Percentiles rank a stretch among this genome's conserved stretches.
Evolutionary conservation across 768 basidiomycete genomes (phyloP).

Genomic region (Podaxis sp.): DNA sequence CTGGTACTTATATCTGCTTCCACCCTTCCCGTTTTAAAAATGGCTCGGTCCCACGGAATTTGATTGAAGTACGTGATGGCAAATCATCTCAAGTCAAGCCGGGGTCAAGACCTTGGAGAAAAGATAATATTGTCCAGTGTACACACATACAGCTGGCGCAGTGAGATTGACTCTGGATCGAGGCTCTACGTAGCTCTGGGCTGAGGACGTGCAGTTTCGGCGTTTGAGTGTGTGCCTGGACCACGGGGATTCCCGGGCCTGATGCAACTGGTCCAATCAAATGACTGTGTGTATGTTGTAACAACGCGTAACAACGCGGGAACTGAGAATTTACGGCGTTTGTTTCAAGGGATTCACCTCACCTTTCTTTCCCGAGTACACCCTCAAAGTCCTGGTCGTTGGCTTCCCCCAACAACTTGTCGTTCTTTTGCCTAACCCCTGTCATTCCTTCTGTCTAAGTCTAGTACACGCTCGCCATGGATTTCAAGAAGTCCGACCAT

Average conservation of each 20-base stretch:
- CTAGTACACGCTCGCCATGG: neutral
- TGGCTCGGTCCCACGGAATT: neutral
- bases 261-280: neutral
- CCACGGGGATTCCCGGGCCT: neutral
- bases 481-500: neutral
- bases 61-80: neutral
- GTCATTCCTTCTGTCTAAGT: constrained; percentile 8
- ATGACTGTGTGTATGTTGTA: neutral
- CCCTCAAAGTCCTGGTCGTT: neutral
- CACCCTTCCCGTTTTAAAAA: neutral
- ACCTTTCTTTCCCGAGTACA: neutral
- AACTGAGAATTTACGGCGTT: constrained; percentile 2
- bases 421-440: constrained; percentile 8
- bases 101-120: neutral
- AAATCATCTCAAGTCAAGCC: neutral
- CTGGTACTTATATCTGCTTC: too few relatives aligned
- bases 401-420: neutral
- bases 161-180: neutral
- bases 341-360: neutral
- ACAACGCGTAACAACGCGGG: constrained; percentile 8
- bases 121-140: neutral
- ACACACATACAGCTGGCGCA: neutral
- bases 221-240: neutral
- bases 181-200: too few relatives aligned
- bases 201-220: too few relatives aligned